These are phyloP conservation scores for Kodamaea derodonti DNA, from an alignment of 1,139 yeast genomes.

Conservation along the genomic window DNA sequence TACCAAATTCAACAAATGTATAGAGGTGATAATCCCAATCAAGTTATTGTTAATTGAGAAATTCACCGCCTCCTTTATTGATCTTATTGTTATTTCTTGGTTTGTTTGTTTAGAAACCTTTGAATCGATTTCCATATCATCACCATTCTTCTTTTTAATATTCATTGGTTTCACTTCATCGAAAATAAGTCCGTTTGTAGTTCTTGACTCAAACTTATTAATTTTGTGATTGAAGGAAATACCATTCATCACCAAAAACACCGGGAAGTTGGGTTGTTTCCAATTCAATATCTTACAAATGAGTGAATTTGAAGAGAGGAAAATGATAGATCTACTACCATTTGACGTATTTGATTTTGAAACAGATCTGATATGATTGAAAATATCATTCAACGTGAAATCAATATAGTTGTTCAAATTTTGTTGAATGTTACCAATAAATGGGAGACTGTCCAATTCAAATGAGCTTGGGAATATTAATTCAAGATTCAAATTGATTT, in stretches of 20 bases:
- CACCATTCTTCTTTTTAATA: constrained; percentile 5
- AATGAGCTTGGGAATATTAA: constrained; percentile 75
- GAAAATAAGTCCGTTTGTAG: constrained; percentile 40
- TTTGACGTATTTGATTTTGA: constrained; percentile 31
- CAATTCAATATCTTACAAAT: constrained; percentile 91
- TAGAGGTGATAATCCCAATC: constrained; percentile 77
- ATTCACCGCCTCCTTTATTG: constrained; percentile 48
- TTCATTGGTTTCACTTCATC: constrained; percentile 14
- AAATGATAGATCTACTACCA: constrained; percentile 58
- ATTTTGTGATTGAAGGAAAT: constrained; percentile 36
- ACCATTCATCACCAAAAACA: constrained; percentile 77
- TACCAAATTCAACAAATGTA: constrained; percentile 63
- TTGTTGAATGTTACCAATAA: constrained; percentile 45
- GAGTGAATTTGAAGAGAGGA: constrained; percentile 81
- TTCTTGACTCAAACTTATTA: constrained; percentile 33
- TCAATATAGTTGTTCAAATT: constrained; percentile 75
- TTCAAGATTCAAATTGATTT: constrained; percentile 71
- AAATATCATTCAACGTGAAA: constrained; percentile 63
- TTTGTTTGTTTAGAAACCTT: constrained; percentile 13
- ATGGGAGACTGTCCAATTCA: constrained; percentile 54
- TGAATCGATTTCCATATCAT: constrained; percentile 12
- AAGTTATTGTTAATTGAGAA: constrained; percentile 82
- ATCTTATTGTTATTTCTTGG: constrained; percentile 42
- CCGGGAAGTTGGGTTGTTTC: constrained; percentile 98
- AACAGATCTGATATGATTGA: constrained; percentile 64